phyloP scores from a whole-genome alignment of 2,329 filamentous ascomycete genomes.

The Orbilia javanica region DNA sequence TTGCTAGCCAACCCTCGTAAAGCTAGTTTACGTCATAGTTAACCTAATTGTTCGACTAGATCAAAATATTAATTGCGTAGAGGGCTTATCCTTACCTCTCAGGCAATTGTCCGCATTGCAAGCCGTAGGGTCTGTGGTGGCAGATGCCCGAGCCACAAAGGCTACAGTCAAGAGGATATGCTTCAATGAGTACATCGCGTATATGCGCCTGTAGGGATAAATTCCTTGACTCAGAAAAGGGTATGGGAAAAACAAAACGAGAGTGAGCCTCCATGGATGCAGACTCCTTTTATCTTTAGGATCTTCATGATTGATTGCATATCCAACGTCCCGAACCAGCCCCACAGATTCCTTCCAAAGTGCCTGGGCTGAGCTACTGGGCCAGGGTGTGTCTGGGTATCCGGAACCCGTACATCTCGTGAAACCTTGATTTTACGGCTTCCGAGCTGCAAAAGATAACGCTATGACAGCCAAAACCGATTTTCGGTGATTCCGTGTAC shows the following conservation, averaged over 20 bases:
- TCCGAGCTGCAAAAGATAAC: background rate
- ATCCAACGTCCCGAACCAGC: background rate
- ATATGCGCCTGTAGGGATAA: too few relatives aligned
- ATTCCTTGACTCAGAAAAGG: background rate
- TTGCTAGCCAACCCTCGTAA: constrained; percentile 24
- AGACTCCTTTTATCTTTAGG: background rate
- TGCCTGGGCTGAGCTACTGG: background rate
- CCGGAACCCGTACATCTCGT: too few relatives aligned
- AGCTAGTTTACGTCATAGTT: background rate
- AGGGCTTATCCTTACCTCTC: constrained; percentile 1
- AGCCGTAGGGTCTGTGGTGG: constrained; percentile 7
- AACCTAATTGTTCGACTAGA: background rate
- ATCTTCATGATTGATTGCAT: background rate
- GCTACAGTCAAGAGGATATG: background rate
- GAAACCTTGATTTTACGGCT: too few relatives aligned
- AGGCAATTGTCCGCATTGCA: constrained; percentile 28
- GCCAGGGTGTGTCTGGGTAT: background rate
- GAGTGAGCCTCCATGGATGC: background rate
- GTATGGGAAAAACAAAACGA: background rate
- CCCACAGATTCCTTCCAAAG: background rate
- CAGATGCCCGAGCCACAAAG: background rate
- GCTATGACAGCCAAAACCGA: background rate
- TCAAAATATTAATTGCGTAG: background rate
- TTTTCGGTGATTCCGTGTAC: background rate
- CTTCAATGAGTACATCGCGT: background rate